Conservation (phyloP, 2,329 filamentous ascomycete species). For the Zymoseptoria brevis region DNA sequence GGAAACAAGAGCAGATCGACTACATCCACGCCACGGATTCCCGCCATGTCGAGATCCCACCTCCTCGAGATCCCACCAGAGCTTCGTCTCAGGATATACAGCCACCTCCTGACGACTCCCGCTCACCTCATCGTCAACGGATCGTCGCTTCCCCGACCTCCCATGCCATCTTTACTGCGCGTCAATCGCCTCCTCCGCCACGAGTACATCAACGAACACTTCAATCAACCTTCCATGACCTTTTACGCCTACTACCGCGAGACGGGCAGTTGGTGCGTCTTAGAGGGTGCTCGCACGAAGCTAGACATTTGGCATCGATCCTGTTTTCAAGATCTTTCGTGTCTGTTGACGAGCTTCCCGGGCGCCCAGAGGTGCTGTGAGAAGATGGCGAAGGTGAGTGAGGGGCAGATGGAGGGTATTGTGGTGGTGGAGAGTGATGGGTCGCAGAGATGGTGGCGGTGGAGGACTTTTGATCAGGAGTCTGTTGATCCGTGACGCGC, state of each 20-base stretch:
- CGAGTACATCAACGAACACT: slow-evolving; percentile 11
- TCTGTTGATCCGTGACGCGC: not conserved
- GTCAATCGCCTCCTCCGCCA: slow-evolving; percentile 6
- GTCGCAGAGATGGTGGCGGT: not conserved
- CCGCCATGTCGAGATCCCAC: not conserved
- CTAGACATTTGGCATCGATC: slow-evolving; percentile 5
- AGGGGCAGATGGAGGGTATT: not conserved
- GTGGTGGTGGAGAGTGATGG: not conserved
- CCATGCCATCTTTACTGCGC: slow-evolving; percentile 1
- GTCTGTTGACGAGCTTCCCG: slow-evolving; percentile 8
- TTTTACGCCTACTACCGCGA: slow-evolving; percentile 8
- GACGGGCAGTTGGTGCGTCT: slow-evolving; percentile 6
- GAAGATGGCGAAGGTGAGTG: not conserved
- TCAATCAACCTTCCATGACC: slow-evolving; percentile 6
- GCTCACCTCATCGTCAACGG: not conserved
- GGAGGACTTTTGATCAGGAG: not conserved
- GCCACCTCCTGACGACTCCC: not conserved
- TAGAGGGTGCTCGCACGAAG: slow-evolving; percentile 5
- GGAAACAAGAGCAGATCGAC: too few relatives aligned
- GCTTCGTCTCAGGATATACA: not conserved
- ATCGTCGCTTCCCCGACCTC: not conserved
- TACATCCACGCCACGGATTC: too few relatives aligned
- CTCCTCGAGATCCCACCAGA: not conserved
- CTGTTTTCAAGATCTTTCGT: slow-evolving; percentile 6
- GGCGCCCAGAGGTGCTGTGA: slow-evolving; percentile 12